A percentile compares a stretch with the other conserved stretches of the same genome.
Evolutionary conservation across 2,329 filamentous ascomycete genomes (phyloP).

Genomic region (Alternaria infectoria): DNA sequence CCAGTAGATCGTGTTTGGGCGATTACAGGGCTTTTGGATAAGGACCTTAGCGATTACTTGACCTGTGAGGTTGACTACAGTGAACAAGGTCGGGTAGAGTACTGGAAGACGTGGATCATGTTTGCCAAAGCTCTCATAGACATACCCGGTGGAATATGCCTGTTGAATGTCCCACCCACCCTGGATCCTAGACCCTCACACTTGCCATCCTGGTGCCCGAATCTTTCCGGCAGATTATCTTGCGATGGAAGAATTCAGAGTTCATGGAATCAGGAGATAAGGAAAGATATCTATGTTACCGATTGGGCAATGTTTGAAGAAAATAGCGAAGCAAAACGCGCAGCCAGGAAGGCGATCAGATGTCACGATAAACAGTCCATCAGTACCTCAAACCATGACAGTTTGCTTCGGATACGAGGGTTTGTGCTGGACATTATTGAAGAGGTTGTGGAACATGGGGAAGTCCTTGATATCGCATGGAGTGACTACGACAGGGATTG

Average conservation of each 20-base stretch:
- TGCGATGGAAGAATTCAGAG: too few relatives aligned
- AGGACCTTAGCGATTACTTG: fast-evolving
- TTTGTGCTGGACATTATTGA: not conserved
- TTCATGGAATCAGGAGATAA: too few relatives aligned
- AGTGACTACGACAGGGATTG: fast-evolving
- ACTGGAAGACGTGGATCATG: not conserved
- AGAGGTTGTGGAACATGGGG: not conserved
- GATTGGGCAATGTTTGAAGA: too few relatives aligned
- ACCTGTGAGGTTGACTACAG: not conserved
- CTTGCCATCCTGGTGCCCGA: not conserved
- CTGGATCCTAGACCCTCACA: not conserved
- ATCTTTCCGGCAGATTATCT: too few relatives aligned
- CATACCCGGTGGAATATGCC: fast-evolving
- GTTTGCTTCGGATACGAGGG: not conserved
- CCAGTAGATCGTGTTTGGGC: not conserved
- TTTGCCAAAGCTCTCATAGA: not conserved
- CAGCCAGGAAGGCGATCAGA: too few relatives aligned
- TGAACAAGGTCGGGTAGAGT: not conserved
- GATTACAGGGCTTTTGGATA: not conserved
- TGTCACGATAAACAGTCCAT: too few relatives aligned
- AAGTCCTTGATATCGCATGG: fast-evolving
- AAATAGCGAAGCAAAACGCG: too few relatives aligned
- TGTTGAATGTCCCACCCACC: not conserved
- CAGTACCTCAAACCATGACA: not conserved
- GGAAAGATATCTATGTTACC: too few relatives aligned